Conservation (phyloP, 2,329 filamentous ascomycete genomes). For the Trichoderma aggressivum region DNA sequence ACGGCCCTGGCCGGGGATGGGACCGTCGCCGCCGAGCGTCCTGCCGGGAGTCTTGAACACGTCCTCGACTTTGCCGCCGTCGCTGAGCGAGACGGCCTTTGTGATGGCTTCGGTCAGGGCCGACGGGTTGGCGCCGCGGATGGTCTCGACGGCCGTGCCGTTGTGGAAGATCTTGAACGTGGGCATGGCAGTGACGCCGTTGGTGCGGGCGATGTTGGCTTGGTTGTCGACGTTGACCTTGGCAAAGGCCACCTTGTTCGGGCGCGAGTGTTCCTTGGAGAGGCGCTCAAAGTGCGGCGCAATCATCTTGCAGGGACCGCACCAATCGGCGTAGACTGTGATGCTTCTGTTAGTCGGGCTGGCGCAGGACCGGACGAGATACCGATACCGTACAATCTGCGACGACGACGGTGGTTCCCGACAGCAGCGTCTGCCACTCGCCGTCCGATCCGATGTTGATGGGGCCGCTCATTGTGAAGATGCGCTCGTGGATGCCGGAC, state of each 20-base stretch:
- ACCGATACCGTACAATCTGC: slow-evolving; percentile 71
- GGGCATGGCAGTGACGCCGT: slow-evolving; percentile 83
- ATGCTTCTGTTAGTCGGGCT: slow-evolving; percentile 27
- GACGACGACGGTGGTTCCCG: slow-evolving; percentile 74
- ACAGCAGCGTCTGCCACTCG: slow-evolving; percentile 71
- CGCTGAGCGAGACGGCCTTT: slow-evolving; percentile 58
- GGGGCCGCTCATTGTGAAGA: slow-evolving; percentile 43
- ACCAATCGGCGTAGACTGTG: slow-evolving; percentile 92
- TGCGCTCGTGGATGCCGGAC: neutral
- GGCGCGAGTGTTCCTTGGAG: slow-evolving; percentile 72
- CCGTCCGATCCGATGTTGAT: slow-evolving; percentile 60
- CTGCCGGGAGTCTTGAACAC: slow-evolving; percentile 55
- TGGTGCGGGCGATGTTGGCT: slow-evolving; percentile 69
- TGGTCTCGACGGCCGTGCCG: slow-evolving; percentile 67
- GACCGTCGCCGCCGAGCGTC: slow-evolving; percentile 48
- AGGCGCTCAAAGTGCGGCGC: slow-evolving; percentile 86
- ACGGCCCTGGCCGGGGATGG: slow-evolving; percentile 23
- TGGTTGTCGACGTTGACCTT: slow-evolving; percentile 91
- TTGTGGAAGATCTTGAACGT: slow-evolving; percentile 91
- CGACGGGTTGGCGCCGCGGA: slow-evolving; percentile 76
- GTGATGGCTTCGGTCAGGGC: slow-evolving; percentile 74
- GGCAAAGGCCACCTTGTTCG: slow-evolving; percentile 79
- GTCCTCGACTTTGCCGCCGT: slow-evolving; percentile 41
- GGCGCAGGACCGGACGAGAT: neutral
- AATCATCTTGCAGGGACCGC: slow-evolving; percentile 88